Evolutionary conservation across 345 rosid genomes (phyloP).

Genomic region (Boechera divaricarpa): DNA sequence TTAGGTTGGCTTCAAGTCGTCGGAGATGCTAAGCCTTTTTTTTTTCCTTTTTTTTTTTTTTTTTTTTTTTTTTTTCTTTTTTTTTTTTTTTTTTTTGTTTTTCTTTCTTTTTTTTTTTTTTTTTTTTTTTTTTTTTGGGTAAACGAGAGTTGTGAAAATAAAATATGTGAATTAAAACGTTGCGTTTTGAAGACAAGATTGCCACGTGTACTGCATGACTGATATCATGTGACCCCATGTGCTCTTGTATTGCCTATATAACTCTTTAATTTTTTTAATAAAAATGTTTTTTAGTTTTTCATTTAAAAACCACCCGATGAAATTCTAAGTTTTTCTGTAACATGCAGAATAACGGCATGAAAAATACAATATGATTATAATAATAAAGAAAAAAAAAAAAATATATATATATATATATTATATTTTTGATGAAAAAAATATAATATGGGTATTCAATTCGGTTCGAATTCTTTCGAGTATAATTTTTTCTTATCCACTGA

Average conservation of each 20-base stretch:
- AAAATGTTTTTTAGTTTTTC: too few relatives aligned
- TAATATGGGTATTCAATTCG: too few relatives aligned
- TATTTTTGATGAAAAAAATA: too few relatives aligned
- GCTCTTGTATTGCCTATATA: neutral
- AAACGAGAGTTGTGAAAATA: conserved; percentile 18
- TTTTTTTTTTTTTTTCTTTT: neutral
- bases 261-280: too few relatives aligned
- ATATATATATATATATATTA: too few relatives aligned
- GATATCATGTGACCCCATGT: neutral
- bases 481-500: too few relatives aligned
- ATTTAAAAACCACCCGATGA: too few relatives aligned
- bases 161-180: neutral
- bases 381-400: too few relatives aligned
- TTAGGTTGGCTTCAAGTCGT: conserved; percentile 23
- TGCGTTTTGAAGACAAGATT: neutral
- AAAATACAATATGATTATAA: too few relatives aligned
- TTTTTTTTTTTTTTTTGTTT: conserved; percentile 3
- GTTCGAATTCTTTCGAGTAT: too few relatives aligned
- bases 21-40: conserved; percentile 31
- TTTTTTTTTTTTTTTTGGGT: conserved; percentile 10
- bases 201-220: conserved; percentile 23
- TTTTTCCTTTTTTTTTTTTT: neutral
- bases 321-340: too few relatives aligned
- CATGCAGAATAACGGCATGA: too few relatives aligned
- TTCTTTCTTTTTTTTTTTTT: neutral